Conservation (phyloP, 2,329 filamentous ascomycete genomes). For the Venturia nashicola region DNA sequence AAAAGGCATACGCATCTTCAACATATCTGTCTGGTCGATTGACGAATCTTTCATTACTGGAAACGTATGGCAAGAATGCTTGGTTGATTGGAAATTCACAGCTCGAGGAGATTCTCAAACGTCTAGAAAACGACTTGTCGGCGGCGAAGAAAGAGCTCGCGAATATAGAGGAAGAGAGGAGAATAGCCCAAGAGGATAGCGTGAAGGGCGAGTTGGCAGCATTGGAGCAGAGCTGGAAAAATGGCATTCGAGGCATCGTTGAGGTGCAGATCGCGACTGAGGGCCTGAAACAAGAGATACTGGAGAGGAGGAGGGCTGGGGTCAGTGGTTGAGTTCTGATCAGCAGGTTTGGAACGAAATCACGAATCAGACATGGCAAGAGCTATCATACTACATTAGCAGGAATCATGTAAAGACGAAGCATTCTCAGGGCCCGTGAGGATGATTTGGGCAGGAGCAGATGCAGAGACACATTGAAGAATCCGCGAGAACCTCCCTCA, state of each 20-base stretch:
- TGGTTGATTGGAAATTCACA: conserved; percentile 82
- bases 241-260: conserved; percentile 63
- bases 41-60: conserved; percentile 59
- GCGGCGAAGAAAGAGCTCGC: conserved; percentile 58
- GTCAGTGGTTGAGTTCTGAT: conserved; percentile 11
- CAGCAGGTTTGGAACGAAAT: neutral
- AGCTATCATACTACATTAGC: neutral
- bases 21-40: conserved; percentile 45
- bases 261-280: conserved; percentile 83
- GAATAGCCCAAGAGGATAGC: conserved; percentile 51
- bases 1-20: conserved; percentile 44
- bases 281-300: conserved; percentile 51
- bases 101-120: conserved; percentile 57
- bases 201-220: conserved; percentile 60
- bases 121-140: conserved; percentile 64
- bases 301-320: conserved; percentile 46
- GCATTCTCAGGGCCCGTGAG: neutral
- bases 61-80: conserved; percentile 73
- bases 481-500: neutral
- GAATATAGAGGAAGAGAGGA: conserved; percentile 56
- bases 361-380: neutral
- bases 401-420: neutral
- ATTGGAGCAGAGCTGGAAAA: conserved; percentile 68
- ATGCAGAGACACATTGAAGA: neutral
- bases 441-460: neutral